Base-by-base conservation (phyloP, 1,284 basidiomycete genomes). In the Boletus sp. region DNA sequence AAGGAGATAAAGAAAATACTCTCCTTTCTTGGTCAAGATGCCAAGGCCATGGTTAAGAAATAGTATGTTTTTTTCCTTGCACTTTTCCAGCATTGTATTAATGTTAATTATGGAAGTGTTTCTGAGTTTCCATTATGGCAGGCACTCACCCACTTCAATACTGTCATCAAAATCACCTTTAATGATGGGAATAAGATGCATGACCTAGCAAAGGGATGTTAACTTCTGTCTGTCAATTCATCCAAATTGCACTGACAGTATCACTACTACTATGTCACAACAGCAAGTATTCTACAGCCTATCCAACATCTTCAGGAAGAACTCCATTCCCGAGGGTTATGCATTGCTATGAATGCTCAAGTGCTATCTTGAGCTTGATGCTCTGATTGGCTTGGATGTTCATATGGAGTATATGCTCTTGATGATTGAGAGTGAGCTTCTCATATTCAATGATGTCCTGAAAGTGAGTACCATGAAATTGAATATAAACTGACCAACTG, bases 391-490 rank as follows among this genome's bases (percentile, higher is more conserved):
- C 16, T 16, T 56, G 2, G 37, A 56, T 43, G 30, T 50, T 7
- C 47, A 56, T 5, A 50, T 16, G 3, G 23, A 40, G 13, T 17
- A 1, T 10, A 49, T 19, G 6, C 35, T 56, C 17, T 30, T 11
- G 6, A 49, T 49, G 35, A 56, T 56, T 13, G 27, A 56, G 35
- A 54, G 40, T 46, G 40, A 54, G 28, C 44, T 46, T 27, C 44
- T 46, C 25, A 17, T 25, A 27, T 46, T 46, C 44, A 46, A 46
- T 27, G 25, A 46, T 6, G 17, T 46, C 10, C 10, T 46, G 44
- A 27, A 46, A 25, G 25, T 27, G 44, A 46, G 44, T 6, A 46
- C 25, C 14, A 38, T 27, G 14, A 25, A 16, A 6, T 46, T 27
- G 14, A 16, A 46, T 46, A 10, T 17, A 6, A 46, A 46, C 44